A percentile compares a stretch with the other conserved stretches of the same genome.
These are phyloP conservation scores for Phyllosticta citrichinensis DNA, from an alignment of 2,329 filamentous ascomycete genomes.

Conservation along the genomic window DNA sequence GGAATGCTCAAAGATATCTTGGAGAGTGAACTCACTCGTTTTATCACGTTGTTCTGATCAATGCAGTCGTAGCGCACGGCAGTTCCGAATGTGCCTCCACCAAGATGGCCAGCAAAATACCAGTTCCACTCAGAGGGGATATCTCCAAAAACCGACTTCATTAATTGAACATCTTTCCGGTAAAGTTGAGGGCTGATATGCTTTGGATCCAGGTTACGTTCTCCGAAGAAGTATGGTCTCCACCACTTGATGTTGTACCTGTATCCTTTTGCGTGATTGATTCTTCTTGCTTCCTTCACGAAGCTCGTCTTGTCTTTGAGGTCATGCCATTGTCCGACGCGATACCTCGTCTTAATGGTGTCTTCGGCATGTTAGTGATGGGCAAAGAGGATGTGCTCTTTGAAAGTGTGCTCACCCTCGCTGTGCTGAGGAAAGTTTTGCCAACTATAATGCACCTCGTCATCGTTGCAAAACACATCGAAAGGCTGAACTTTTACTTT, in stretches of 20 bases:
- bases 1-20: too few species aligned
- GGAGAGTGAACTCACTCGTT: neutral
- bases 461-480: slow-evolving; percentile 1
- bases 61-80: neutral
- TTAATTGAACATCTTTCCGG: neutral
- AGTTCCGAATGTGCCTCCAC: neutral
- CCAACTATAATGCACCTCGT: slow-evolving; percentile 1
- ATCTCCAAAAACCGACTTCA: neutral
- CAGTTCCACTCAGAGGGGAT: neutral
- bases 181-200: too few species aligned
- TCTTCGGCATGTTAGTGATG: neutral
- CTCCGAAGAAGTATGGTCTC: neutral
- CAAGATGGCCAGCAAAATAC: neutral
- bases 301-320: neutral
- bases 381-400: neutral
- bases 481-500: neutral
- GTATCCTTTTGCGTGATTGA: neutral
- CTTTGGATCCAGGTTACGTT: too few species aligned
- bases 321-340: neutral
- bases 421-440: neutral
- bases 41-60: neutral
- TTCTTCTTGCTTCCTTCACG: neutral
- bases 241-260: neutral
- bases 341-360: neutral
- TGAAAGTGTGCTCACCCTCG: neutral